Percentiles rank a stretch among this genome's conserved stretches.
phyloP scores from a whole-genome alignment of 345 rosid species.

The Carallia brachiata region DNA sequence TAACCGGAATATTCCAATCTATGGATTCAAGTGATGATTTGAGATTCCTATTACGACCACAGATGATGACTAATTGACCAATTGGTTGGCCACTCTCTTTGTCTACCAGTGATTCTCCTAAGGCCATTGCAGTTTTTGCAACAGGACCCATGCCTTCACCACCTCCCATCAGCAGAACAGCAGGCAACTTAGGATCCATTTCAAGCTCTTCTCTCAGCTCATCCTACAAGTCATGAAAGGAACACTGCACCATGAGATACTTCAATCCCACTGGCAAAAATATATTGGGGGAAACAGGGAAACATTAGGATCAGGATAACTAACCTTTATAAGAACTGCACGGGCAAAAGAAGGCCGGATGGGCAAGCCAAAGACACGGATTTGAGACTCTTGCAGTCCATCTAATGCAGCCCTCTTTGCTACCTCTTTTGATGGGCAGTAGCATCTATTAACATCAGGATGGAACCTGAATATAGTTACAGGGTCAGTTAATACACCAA shows the following conservation, averaged over 20 bases:
- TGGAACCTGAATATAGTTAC: slow-evolving; percentile 65
- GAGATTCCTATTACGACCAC: slow-evolving; percentile 83
- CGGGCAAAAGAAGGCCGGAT: slow-evolving; percentile 89
- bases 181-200: slow-evolving; percentile 73
- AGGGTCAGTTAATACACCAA: slow-evolving; percentile 1
- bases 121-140: slow-evolving; percentile 75
- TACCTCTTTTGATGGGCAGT: slow-evolving; percentile 88
- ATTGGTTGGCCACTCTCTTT: slow-evolving; percentile 54
- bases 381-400: slow-evolving; percentile 78
- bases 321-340: slow-evolving; percentile 73
- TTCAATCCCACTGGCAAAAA: not conserved
- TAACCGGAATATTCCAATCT: slow-evolving; percentile 84
- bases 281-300: not conserved
- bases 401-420: slow-evolving; percentile 75
- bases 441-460: slow-evolving; percentile 84
- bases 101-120: slow-evolving; percentile 63
- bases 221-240: slow-evolving; percentile 39
- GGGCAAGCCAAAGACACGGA: slow-evolving; percentile 79
- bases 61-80: slow-evolving; percentile 81
- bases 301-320: not conserved
- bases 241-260: not conserved
- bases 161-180: slow-evolving; percentile 97
- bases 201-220: slow-evolving; percentile 73
- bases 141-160: slow-evolving; percentile 99
- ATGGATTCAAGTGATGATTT: slow-evolving; percentile 57